Evolutionary conservation across 331 rosid species (phyloP).

Genomic region (Cydonia oblonga): DNA sequence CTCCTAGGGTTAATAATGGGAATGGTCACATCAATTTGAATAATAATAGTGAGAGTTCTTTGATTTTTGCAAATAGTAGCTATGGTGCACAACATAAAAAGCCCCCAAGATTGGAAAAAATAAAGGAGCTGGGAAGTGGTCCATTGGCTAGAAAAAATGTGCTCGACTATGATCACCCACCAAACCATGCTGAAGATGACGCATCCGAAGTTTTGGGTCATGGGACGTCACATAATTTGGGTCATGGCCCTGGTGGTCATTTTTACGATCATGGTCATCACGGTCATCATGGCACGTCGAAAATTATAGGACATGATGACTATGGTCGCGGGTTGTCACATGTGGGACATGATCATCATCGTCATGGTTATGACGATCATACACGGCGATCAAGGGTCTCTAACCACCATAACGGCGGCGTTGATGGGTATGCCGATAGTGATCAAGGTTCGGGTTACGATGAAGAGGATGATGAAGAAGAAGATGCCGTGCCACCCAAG

Average conservation of each 20-base stretch:
- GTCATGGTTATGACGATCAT: not conserved
- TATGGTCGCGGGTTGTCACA: not conserved
- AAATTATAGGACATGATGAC: not conserved
- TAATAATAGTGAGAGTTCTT: slow-evolving; percentile 23
- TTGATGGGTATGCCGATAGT: slow-evolving; percentile 16
- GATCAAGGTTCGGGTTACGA: slow-evolving; percentile 23
- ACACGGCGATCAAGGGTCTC: not conserved
- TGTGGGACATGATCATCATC: not conserved
- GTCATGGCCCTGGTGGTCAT: slow-evolving; percentile 6
- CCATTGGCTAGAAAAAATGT: slow-evolving; percentile 55
- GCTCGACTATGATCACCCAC: slow-evolving; percentile 22
- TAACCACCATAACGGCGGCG: not conserved
- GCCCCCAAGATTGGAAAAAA: slow-evolving; percentile 18
- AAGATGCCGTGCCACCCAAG: slow-evolving; percentile 36
- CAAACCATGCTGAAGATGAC: not conserved
- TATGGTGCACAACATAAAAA: not conserved
- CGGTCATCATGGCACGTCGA: not conserved
- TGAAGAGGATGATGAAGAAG: slow-evolving; percentile 41
- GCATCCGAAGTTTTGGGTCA: not conserved
- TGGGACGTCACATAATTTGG: not conserved
- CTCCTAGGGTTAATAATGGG: not conserved
- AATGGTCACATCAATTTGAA: not conserved
- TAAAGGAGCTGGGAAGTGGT: slow-evolving; percentile 15
- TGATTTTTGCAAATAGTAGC: not conserved
- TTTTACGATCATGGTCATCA: not conserved